Evolutionary conservation across 2,329 filamentous ascomycete species (phyloP).

Genomic region (Daldinia sp.): DNA sequence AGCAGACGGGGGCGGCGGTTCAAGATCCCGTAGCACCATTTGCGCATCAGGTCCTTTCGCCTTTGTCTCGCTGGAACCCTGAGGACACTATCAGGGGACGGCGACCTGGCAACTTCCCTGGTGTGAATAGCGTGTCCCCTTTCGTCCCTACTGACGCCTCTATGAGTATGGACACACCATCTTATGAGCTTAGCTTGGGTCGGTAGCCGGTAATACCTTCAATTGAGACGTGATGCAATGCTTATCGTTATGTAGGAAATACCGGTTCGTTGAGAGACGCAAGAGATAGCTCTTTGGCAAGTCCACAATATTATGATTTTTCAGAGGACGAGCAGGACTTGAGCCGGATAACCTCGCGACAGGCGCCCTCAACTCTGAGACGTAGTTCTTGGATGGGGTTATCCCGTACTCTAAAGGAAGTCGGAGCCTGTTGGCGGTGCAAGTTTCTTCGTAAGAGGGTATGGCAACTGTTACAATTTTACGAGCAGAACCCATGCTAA

Average conservation of each 20-base stretch:
- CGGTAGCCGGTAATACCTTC: neutral
- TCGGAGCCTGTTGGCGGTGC: conserved; percentile 37
- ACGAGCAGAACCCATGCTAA: conserved; percentile 11
- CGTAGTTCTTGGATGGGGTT: conserved; percentile 18
- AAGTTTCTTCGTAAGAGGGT: conserved; percentile 38
- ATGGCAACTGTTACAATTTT: neutral
- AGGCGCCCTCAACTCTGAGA: neutral
- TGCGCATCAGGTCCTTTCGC: neutral
- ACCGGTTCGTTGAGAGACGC: conserved; percentile 6
- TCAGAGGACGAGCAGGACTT: conserved; percentile 28
- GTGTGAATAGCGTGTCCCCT: neutral
- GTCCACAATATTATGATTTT: neutral
- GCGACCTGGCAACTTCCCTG: neutral
- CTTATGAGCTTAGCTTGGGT: conserved; percentile 16
- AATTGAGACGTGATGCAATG: neutral
- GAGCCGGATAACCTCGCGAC: neutral
- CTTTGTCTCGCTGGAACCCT: conserved; percentile 4
- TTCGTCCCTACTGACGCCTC: neutral
- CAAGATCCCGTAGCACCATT: neutral
- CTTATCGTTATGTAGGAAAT: conserved; percentile 17
- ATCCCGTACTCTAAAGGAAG: conserved; percentile 32
- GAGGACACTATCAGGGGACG: neutral
- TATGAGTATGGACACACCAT: conserved; percentile 22
- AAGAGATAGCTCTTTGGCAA: conserved; percentile 1
- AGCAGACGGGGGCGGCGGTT: neutral